Conservation (phyloP, 2,329 filamentous ascomycete genomes). For the Aspergillus sp. region DNA sequence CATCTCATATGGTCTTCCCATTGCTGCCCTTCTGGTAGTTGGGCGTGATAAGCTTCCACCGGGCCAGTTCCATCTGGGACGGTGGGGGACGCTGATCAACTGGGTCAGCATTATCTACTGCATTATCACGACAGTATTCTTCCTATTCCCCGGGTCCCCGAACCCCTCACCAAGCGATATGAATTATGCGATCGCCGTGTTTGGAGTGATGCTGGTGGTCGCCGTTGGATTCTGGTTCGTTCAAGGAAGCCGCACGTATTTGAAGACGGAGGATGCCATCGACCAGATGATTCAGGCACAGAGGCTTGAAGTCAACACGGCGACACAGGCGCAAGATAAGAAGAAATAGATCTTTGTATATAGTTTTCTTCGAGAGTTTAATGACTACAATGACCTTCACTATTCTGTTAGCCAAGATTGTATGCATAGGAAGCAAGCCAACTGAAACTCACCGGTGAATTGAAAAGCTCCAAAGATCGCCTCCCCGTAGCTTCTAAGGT, state of each 20-base stretch:
- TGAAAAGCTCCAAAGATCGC: too few relatives aligned
- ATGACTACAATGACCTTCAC: neutral
- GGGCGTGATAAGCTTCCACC: constrained; percentile 57
- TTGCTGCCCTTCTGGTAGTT: constrained; percentile 49
- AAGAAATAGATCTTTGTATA: neutral
- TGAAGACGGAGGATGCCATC: constrained; percentile 32
- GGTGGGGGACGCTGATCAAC: constrained; percentile 46
- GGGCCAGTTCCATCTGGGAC: constrained; percentile 49
- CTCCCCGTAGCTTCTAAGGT: too few relatives aligned
- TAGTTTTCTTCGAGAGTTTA: neutral
- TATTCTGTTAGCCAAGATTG: neutral
- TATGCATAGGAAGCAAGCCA: too few relatives aligned
- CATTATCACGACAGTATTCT: constrained; percentile 55
- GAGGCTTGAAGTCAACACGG: constrained; percentile 20
- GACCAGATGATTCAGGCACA: constrained; percentile 29
- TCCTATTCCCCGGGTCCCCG: constrained; percentile 55
- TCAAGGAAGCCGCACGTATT: constrained; percentile 46
- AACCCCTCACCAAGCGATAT: constrained; percentile 52
- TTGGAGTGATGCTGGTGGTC: constrained; percentile 57
- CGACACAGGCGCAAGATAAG: neutral
- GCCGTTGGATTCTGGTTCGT: constrained; percentile 54
- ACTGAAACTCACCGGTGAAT: too few relatives aligned
- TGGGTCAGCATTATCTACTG: constrained; percentile 57
- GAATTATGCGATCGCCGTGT: constrained; percentile 61
- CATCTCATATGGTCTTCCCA: constrained; percentile 55